These are phyloP conservation scores for Apostasia ramifera DNA, from an alignment of 106 monocot species.

Conservation along the genomic window DNA sequence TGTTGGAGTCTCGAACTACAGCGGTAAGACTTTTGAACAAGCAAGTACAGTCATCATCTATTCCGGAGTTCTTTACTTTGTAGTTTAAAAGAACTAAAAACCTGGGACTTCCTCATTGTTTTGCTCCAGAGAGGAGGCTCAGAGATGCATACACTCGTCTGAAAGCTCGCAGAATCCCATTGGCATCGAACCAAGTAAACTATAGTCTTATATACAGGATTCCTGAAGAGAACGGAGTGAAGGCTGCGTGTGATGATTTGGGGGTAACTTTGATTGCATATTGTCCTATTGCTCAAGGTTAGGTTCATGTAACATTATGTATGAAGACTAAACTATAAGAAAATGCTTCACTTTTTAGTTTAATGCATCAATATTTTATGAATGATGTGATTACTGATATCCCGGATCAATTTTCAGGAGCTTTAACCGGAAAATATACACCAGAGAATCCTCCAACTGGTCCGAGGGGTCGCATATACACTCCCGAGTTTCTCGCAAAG, in stretches of 20 bases:
- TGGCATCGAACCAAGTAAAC: slow-evolving; percentile 95
- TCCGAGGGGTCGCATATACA: slow-evolving; percentile 88
- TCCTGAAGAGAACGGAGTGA: slow-evolving; percentile 94
- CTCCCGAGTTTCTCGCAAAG: slow-evolving; percentile 71
- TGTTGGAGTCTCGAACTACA: slow-evolving; percentile 98
- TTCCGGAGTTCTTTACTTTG: background rate
- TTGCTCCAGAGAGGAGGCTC: slow-evolving; percentile 65
- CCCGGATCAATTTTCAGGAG: slow-evolving; percentile 41
- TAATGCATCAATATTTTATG: no score
- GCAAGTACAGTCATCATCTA: background rate
- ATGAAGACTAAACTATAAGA: no score
- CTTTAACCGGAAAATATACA: slow-evolving; percentile 88
- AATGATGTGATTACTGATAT: no score
- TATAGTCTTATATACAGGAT: slow-evolving; percentile 90
- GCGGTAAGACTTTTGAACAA: slow-evolving; percentile 28
- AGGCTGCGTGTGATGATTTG: slow-evolving; percentile 89
- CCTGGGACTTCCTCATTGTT: background rate
- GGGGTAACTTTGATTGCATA: slow-evolving; percentile 95
- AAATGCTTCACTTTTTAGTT: no score
- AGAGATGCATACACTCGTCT: slow-evolving; percentile 79
- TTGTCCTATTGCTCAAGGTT: slow-evolving; percentile 94
- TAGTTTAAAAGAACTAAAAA: no score
- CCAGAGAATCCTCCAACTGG: slow-evolving; percentile 85
- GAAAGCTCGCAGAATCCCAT: slow-evolving; percentile 81
- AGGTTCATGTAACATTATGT: background rate